These are phyloP conservation scores for Annulohypoxylon truncatum DNA, from an alignment of 2,329 filamentous ascomycete species.

Conservation along the genomic window DNA sequence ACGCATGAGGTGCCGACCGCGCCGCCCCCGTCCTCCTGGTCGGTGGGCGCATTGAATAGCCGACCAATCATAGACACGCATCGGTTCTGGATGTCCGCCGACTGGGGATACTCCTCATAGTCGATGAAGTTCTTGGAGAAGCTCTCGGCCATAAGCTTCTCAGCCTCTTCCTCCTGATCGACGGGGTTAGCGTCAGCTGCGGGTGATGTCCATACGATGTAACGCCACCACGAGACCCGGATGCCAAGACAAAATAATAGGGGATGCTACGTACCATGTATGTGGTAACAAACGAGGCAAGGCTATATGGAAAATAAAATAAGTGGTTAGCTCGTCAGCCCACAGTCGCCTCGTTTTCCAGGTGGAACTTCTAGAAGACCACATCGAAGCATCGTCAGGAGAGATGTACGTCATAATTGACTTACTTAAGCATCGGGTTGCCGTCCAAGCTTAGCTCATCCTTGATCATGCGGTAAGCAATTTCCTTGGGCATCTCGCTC, in stretches of 20 bases:
- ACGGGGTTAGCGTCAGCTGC: slow-evolving; percentile 21
- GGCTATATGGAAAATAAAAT: slow-evolving; percentile 62
- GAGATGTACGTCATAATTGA: slow-evolving; percentile 25
- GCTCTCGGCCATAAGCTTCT: slow-evolving; percentile 93
- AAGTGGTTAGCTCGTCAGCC: slow-evolving; percentile 28
- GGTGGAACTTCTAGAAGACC: not conserved
- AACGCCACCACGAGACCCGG: slow-evolving; percentile 11
- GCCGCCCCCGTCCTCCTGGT: slow-evolving; percentile 63
- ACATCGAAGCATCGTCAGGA: slow-evolving; percentile 28
- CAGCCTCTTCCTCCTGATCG: slow-evolving; percentile 85
- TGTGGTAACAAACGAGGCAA: slow-evolving; percentile 94
- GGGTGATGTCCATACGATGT: slow-evolving; percentile 18
- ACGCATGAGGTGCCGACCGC: slow-evolving; percentile 89
- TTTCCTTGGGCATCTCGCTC: slow-evolving; percentile 86
- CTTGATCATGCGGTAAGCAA: slow-evolving; percentile 98
- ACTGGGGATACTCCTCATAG: slow-evolving; percentile 85
- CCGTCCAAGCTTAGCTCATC: slow-evolving; percentile 93
- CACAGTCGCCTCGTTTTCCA: slow-evolving; percentile 25
- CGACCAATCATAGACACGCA: slow-evolving; percentile 91
- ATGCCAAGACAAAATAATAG: slow-evolving; percentile 12
- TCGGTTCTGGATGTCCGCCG: slow-evolving; percentile 88
- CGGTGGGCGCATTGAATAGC: slow-evolving; percentile 82
- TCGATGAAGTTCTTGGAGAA: slow-evolving; percentile 97
- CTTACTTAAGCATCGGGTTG: slow-evolving; percentile 85
- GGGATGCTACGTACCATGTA: slow-evolving; percentile 77